A percentile compares a stretch with the other conserved stretches of the same genome.
Evolutionary conservation across 345 rosid species (phyloP).

Genomic region (Noccaea caerulescens): DNA sequence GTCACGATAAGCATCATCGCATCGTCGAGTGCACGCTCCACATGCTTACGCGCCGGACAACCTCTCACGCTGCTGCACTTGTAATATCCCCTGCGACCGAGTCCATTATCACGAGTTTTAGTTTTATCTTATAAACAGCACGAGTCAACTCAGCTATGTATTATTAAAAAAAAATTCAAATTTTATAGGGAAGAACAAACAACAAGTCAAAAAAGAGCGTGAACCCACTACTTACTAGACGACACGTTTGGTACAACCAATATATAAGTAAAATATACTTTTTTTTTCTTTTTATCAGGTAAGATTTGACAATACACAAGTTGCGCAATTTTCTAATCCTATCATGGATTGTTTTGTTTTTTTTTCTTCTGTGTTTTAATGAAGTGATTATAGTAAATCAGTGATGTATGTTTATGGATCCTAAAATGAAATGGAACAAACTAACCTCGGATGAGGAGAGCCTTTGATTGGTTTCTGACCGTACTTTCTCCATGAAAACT

Average conservation of each 20-base stretch:
- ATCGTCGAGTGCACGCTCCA: constrained; percentile 83
- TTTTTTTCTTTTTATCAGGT: background rate
- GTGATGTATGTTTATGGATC: background rate
- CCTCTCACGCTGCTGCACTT: constrained; percentile 89
- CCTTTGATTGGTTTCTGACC: constrained; percentile 99
- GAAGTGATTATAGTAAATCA: constrained; percentile 7
- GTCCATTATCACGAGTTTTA: background rate
- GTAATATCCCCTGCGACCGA: constrained; percentile 76
- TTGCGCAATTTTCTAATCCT: constrained; percentile 4
- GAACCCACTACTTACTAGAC: constrained; percentile 39
- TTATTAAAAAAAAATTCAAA: background rate
- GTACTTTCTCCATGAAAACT: constrained; percentile 92
- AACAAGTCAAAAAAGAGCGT: constrained; percentile 37
- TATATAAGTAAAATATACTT: constrained; percentile 2
- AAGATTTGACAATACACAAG: constrained; percentile 36
- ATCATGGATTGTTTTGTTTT: background rate
- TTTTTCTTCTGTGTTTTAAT: background rate
- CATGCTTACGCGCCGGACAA: constrained; percentile 94
- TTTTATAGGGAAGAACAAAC: background rate
- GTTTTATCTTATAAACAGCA: background rate
- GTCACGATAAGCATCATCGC: constrained; percentile 80
- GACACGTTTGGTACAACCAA: constrained; percentile 37
- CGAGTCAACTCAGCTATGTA: constrained; percentile 16
- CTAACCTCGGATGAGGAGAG: constrained; percentile 96
- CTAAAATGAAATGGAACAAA: background rate